Percentiles rank a stretch among this genome's conserved stretches.
Evolutionary conservation across 495 filamentous ascomycete species (phyloP).

Genomic region (Penicillium egyptiacum): DNA sequence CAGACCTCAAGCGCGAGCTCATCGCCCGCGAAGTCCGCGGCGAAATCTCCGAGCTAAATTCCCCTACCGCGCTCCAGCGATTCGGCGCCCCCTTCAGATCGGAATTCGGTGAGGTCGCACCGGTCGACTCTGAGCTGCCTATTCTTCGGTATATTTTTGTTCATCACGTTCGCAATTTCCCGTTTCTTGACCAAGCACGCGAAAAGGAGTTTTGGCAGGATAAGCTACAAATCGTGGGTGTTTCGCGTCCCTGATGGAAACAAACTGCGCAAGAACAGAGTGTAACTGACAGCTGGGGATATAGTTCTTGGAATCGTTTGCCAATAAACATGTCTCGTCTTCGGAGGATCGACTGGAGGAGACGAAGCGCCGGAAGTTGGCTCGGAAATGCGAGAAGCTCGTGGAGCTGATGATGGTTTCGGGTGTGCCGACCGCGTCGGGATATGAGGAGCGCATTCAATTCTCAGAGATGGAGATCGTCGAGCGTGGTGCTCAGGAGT

Average conservation of each 20-base stretch:
- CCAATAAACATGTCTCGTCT: constrained; percentile 95
- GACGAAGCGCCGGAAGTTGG: constrained; percentile 90
- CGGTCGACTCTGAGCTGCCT: constrained; percentile 90
- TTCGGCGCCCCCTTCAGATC: constrained; percentile 96
- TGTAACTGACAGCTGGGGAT: background rate
- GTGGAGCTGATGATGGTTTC: constrained; percentile 99
- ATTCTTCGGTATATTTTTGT: constrained; percentile 97
- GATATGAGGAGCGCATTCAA: constrained; percentile 93
- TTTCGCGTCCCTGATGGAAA: background rate
- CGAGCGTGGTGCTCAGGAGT: constrained; percentile 86
- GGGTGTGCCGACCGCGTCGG: constrained; percentile 90
- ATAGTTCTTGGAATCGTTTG: constrained; percentile 95
- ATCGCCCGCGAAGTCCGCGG: constrained; percentile 82
- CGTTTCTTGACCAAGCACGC: constrained; percentile 89
- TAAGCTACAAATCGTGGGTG: constrained; percentile 86
- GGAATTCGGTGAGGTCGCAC: constrained; percentile 86
- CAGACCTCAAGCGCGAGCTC: constrained; percentile 95
- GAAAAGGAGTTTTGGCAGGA: constrained; percentile 99
- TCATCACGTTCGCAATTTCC: constrained; percentile 95
- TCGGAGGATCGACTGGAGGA: constrained; percentile 95
- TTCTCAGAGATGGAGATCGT: constrained; percentile 97
- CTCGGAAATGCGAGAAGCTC: constrained; percentile 88
- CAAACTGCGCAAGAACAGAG: background rate
- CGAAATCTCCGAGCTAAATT: constrained; percentile 90
- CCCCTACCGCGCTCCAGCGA: constrained; percentile 87